phyloP scores from a whole-genome alignment of 257 asterid species.

The Anisodus acutangulus region DNA sequence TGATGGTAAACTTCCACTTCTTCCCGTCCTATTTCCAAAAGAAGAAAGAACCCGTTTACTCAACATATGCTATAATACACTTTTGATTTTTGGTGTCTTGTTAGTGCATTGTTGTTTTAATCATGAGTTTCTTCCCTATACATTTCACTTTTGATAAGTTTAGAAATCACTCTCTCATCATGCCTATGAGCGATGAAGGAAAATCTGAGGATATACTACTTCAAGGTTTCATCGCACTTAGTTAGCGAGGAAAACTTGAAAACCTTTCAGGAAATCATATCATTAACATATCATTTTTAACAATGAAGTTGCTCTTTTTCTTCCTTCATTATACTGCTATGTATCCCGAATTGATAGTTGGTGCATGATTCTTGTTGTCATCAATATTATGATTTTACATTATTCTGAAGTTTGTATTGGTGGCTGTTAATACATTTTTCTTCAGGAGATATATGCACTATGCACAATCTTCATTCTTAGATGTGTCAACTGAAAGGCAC shows the following conservation, averaged over 20 bases:
- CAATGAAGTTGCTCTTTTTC: not conserved
- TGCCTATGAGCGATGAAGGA: not conserved
- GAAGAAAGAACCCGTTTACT: not conserved
- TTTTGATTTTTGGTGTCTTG: conserved; percentile 15
- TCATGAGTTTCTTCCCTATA: not conserved
- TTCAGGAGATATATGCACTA: not conserved
- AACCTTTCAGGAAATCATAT: not conserved
- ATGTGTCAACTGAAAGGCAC: not conserved
- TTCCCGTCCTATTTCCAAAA: not conserved
- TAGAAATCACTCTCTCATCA: not conserved
- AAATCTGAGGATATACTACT: not conserved
- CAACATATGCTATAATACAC: not conserved
- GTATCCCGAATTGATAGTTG: not conserved
- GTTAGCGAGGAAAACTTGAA: not conserved
- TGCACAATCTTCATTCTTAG: not conserved
- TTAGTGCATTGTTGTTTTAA: not conserved
- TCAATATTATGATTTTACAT: not conserved
- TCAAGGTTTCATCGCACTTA: not conserved
- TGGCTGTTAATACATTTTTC: not conserved
- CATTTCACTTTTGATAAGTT: not conserved
- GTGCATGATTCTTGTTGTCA: not conserved
- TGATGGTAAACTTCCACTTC: conserved; percentile 59
- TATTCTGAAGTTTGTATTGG: not conserved
- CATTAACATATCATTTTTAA: not conserved
- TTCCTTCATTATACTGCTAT: not conserved